Base-by-base conservation (phyloP, 805 yeast species). In the Kluyveromyces wickerhamii region DNA sequence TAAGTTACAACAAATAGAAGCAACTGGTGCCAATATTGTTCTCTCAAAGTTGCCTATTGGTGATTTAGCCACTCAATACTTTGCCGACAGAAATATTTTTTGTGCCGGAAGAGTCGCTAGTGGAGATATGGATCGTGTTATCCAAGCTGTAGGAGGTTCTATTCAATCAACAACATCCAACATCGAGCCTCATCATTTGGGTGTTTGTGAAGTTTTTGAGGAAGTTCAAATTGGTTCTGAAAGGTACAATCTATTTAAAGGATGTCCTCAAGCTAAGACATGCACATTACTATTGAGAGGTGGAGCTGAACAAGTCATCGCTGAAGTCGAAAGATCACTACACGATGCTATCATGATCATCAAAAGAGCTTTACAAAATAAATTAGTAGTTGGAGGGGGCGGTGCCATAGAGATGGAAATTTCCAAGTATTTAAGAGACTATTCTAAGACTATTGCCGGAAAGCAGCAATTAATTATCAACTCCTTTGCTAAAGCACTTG, bases 341-440 rank as follows among this genome's bases (percentile, higher is more conserved):
- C 97, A 92, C 55, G 99, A 92, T 64, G 98, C 98, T 33, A 86
- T 92, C 33, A 89, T 89, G 98, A 88, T 92, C 58, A 97, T 89
- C 29, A 89, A 88, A 64, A 74, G 98, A 50, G 94, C 97, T 2
- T 76, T 92, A 27, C 79, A 83, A 53, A 88, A 88, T 57, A 81
- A 78, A 52, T 66, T 74, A 19, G 77, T 92, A 46, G 98, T 92
- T 38, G 97, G 95, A 10, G 99, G 99, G 42, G 99, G 99, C 45
- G 99, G 99, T 44, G 99, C 99, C 22, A 81, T 87, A 44, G 98
- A 92, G 63, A 92, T 92, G 98, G 97, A 92, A 57, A 54, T 92
- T 26, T 87, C 96, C 24, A 85, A 77, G 57, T 76, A 82, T 57
- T 69, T 92, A 48, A 75, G 98, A 52, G 95, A 86, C 49, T 74